Base-by-base conservation (phyloP, 2,329 filamentous ascomycete genomes). In the Polytolypa hystricis region DNA sequence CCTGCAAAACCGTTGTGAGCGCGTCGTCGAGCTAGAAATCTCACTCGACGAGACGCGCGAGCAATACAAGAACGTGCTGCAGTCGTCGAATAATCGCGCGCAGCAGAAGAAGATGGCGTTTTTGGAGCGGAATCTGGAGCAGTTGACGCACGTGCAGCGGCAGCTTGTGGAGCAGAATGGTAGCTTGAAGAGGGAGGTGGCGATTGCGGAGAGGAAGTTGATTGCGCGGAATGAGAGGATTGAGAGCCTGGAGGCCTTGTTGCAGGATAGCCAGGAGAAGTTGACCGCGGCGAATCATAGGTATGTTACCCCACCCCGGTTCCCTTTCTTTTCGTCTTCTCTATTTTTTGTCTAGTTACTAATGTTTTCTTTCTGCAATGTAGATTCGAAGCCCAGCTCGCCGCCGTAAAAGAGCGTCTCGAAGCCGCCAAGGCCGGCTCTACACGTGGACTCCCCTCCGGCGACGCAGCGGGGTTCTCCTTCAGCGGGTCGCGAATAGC, bases 21-120 rank as follows among this genome's bases (percentile, higher is more conserved):
- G 91, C 47, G 87, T 98, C 21, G 91, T 98, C 12, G 91, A 98
- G 69, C 77, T 98, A 18, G 91, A 98, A 63, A 98, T 98, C 53
- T 93, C 84, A 23, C 74, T 98, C 34, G 91, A 98, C 56, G 87
- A 95, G 69, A 95, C 91, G 1, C 78, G 91, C 38, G 91, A 98
- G 68, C 91, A 98, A 65, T 98, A 98, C 68, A 96, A 98, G 70
- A 95, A 94, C 52, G 91, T 98, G 42, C 74, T 98, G 40, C 81
- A 89, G 39, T 91, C 85, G 33, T 94, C 85, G 48, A 98, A 98
- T 70, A 96, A 93, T 70, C 82, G 91, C 41, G 89, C 91, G 16
- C 91, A 98, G 67, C 91, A 98, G 65, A 98, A 98, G 81, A 98
- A 98, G 75, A 96, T 98, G 84, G 93, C 91, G 11, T 98, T 98